Base-by-base conservation (phyloP, 768 basidiomycete species). In the Artomyces pyxidatus region DNA sequence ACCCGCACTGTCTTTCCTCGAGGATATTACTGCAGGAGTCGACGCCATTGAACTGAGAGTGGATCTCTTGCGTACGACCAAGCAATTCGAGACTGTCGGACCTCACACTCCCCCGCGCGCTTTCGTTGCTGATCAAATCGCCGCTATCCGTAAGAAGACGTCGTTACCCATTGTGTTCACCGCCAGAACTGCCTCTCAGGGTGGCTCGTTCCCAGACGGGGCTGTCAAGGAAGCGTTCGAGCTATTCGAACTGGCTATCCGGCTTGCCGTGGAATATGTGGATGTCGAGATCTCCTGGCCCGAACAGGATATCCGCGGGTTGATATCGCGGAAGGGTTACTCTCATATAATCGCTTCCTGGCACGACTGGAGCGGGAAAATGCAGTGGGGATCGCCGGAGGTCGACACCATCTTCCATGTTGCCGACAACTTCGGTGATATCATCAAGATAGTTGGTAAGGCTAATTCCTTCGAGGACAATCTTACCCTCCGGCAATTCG, bases 21-120 rank as follows among this genome's bases (percentile, higher is more conserved):
- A 88, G 19, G 78, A 85, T 38, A 65, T 99, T 51, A 79, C 79
- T 0, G 73, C 78, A 16, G 96, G 96, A 4, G 88, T 83, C 6
- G 94, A 98, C 59, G 95, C 93, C 0, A 67, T 98, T 51, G 96
- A 99, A 64, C 63, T 98, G n/a, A 82, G 95, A 9, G 93, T 92
- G 10, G 96, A 99, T 63, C 75, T 98, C 7, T 73, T 99, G 17
- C 80, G 78, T 14, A 59, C 78, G 60, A 58, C 67, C 0, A 69
- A 71, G 46, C 71, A 77, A 49, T 61, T 66, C 19, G 75, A 74
- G 42, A 61, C 68, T n/a, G 62, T 73, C 21, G 71, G 70, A 1
- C 72, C 75, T 1, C 72, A 72, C 49, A 78, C 89, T 21, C 85
- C 93, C 1, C 70, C 88, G 1, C 59, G 70, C 26, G 62, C 71